Evolutionary conservation across 2,329 filamentous ascomycete species (phyloP).

Genomic region (Fusarium longipes): DNA sequence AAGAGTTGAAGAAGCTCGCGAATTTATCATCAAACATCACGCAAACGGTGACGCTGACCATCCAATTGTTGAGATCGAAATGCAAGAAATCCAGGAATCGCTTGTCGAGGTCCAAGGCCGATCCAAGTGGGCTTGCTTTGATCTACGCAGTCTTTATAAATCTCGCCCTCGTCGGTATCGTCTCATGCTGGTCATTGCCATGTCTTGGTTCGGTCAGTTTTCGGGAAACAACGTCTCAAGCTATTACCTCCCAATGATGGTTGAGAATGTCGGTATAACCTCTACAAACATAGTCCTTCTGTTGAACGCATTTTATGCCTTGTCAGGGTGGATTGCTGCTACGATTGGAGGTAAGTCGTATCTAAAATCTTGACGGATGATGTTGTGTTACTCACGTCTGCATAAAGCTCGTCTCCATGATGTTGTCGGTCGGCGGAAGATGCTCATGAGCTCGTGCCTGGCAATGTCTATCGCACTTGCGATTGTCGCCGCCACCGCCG

Average conservation of each 20-base stretch:
- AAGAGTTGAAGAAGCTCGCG: not conserved
- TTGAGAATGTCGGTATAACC: slow-evolving; percentile 6
- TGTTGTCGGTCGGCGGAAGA: slow-evolving; percentile 8
- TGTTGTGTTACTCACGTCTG: not conserved
- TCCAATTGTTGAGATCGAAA: slow-evolving; percentile 5
- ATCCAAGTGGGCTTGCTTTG: slow-evolving; percentile 16
- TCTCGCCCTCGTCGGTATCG: slow-evolving; percentile 9
- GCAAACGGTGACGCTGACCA: slow-evolving; percentile 9
- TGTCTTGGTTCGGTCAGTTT: slow-evolving; percentile 24
- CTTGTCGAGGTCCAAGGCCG: not conserved
- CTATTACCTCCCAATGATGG: slow-evolving; percentile 17
- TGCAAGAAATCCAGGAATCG: slow-evolving; percentile 12
- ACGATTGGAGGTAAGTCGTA: not conserved
- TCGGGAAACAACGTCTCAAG: slow-evolving; percentile 11
- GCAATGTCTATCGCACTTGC: slow-evolving; percentile 5
- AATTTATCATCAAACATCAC: slow-evolving; percentile 11
- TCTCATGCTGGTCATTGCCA: not conserved
- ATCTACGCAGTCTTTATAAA: not conserved
- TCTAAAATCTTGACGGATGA: rapidly evolving
- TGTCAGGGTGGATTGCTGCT: slow-evolving; percentile 17
- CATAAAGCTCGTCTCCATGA: slow-evolving; percentile 11
- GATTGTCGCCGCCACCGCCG: slow-evolving; percentile 6
- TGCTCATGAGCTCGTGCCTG: slow-evolving; percentile 17
- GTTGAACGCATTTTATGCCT: slow-evolving; percentile 8
- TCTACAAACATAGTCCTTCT: slow-evolving; percentile 6